Conservation (phyloP, 108 stramenopile species). For the Chaetoceros muelleri region DNA sequence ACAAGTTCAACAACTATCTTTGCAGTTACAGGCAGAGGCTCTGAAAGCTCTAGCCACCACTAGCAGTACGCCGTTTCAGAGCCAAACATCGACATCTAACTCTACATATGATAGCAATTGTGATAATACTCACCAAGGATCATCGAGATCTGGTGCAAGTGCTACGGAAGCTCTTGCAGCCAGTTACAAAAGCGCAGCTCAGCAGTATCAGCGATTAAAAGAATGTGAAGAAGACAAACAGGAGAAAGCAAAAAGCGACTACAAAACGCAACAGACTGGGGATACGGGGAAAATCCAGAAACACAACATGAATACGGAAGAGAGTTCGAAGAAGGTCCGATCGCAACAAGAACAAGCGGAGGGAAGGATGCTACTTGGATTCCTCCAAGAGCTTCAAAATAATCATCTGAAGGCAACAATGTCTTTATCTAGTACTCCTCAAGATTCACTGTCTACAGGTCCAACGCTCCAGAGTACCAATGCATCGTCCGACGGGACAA, state of each 20-base stretch:
- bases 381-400: neutral
- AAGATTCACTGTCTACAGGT: too few species aligned
- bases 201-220: neutral
- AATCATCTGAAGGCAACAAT: neutral
- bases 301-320: neutral
- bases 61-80: too few species aligned
- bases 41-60: too few species aligned
- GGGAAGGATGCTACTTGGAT: neutral
- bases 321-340: neutral
- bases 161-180: neutral
- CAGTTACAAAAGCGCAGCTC: neutral
- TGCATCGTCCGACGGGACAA: too few species aligned
- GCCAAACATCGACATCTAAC: too few species aligned
- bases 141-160: neutral
- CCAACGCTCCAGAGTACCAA: too few species aligned
- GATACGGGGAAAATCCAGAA: neutral
- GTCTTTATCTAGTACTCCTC: too few species aligned
- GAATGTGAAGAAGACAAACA: too few species aligned
- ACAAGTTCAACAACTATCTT: too few species aligned
- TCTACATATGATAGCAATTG: too few species aligned
- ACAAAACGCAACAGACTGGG: neutral
- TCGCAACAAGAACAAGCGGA: neutral
- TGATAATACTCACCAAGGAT: too few species aligned
- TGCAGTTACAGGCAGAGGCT: too few species aligned
- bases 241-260: neutral